Evolutionary conservation across 164 flowering plant species (phyloP).

Genomic region (Warburgia ugandensis): DNA sequence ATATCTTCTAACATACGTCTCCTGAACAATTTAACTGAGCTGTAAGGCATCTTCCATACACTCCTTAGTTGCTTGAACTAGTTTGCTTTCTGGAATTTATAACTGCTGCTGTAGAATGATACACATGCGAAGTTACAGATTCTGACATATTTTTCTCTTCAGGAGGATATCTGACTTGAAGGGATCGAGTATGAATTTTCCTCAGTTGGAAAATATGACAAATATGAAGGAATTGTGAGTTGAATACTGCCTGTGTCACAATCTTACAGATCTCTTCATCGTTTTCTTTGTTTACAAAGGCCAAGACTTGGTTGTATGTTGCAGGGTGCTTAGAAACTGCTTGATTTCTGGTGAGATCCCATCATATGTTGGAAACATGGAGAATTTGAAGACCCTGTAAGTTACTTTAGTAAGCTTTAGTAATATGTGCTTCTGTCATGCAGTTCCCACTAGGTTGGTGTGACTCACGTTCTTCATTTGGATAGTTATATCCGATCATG

Average conservation of each 20-base stretch:
- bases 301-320: slow-evolving; percentile 3
- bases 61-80: no score
- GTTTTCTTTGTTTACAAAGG: neutral
- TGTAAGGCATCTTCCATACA: no score
- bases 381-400: slow-evolving; percentile 32
- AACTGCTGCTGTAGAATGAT: neutral
- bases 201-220: slow-evolving; percentile 37
- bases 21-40: no score
- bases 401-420: slow-evolving; percentile 22
- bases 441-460: no score
- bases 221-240: slow-evolving; percentile 47
- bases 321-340: slow-evolving; percentile 65
- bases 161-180: slow-evolving; percentile 83
- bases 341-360: slow-evolving; percentile 47
- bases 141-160: slow-evolving; percentile 10
- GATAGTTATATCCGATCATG: no score
- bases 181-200: slow-evolving; percentile 41
- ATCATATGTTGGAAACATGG: slow-evolving; percentile 29
- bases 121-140: neutral
- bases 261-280: neutral
- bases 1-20: no score
- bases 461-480: no score
- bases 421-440: no score
- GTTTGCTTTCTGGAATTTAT: neutral
- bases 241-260: no score